phyloP scores from a whole-genome alignment of 306 rosid species.

The Corylus avellana region DNA sequence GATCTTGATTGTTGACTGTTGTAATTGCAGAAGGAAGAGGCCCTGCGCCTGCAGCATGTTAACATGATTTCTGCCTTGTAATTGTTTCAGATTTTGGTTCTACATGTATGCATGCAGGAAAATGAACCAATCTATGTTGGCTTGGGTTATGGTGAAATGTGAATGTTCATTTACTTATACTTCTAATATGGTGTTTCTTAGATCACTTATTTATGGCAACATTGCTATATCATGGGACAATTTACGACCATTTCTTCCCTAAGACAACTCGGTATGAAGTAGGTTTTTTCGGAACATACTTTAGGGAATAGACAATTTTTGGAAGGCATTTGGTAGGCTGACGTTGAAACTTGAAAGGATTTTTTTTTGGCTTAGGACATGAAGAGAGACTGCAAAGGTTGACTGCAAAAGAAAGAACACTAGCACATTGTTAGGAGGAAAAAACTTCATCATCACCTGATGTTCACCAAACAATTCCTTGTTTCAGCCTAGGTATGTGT shows the following conservation, averaged over 20 bases:
- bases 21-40: conserved; percentile 12
- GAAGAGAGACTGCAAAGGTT: too few species aligned
- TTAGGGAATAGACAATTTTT: background rate
- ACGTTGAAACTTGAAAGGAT: too few species aligned
- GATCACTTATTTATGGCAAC: background rate
- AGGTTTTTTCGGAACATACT: background rate
- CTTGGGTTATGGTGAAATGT: background rate
- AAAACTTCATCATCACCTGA: too few species aligned
- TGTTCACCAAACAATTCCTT: too few species aligned
- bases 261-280: too few species aligned
- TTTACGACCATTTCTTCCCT: background rate
- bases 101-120: background rate
- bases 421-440: too few species aligned
- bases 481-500: too few species aligned
- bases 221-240: background rate
- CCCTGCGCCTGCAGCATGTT: conserved; percentile 8
- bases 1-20: conserved; percentile 7
- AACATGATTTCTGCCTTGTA: background rate
- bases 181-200: background rate
- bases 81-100: conserved; percentile 2
- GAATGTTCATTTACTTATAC: background rate
- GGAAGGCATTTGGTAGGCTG: too few species aligned
- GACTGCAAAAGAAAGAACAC: too few species aligned
- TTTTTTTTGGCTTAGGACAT: too few species aligned
- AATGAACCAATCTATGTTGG: background rate